Conservation (phyloP, 176 grass and related monocot species). For the Triticum turgidum region DNA sequence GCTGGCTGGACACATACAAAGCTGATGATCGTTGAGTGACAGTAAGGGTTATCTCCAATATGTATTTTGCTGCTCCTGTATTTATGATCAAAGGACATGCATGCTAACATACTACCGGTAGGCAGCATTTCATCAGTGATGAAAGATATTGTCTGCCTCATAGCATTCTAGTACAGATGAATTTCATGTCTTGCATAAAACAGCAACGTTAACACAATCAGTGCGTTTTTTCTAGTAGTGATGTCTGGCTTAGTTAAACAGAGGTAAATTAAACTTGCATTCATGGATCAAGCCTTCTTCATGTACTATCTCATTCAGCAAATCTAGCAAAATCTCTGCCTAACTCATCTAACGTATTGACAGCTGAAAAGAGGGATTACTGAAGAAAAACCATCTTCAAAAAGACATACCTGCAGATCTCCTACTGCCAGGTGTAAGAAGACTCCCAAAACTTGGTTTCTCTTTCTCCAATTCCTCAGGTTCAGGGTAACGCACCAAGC, state of each 20-base stretch:
- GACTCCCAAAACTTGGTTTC: constrained; percentile 39
- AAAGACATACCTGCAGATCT: constrained; percentile 63
- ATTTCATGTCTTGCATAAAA: neutral
- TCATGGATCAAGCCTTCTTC: neutral
- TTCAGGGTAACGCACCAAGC: constrained; percentile 69
- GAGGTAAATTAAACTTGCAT: neutral
- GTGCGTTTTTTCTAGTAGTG: neutral
- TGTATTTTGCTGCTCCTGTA: no score
- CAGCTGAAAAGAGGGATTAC: neutral
- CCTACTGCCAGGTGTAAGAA: constrained; percentile 38
- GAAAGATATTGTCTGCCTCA: neutral
- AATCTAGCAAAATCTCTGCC: neutral
- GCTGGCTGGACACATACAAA: no score
- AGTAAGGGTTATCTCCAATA: no score
- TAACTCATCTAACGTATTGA: neutral
- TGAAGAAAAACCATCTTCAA: neutral
- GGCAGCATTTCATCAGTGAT: no score
- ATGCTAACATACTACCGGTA: no score
- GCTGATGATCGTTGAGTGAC: neutral
- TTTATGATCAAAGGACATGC: neutral
- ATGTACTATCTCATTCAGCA: neutral
- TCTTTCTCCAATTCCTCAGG: constrained; percentile 52
- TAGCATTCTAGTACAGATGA: neutral
- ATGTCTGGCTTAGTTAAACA: neutral
- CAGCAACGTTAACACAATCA: neutral